Base-by-base conservation (phyloP, 257 asterid species). In the Ajuga chamaepitys region DNA sequence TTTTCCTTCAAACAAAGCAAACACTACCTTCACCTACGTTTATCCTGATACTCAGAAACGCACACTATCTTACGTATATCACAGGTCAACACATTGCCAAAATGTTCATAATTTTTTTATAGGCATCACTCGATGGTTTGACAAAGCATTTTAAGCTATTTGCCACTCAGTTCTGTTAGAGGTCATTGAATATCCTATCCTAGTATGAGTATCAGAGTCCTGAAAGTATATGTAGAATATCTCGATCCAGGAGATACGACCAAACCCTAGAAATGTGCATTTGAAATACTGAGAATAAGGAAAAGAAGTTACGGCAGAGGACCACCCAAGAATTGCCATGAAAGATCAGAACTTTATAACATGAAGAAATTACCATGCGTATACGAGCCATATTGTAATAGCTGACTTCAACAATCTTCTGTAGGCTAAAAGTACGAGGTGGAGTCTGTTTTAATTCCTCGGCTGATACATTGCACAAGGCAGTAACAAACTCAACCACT, bases 311-410 rank as follows among this genome's bases (percentile, higher is more conserved):
- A 61, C 62, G 37, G 12, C 25, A 37, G 18, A 26, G 52, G 45
- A 73, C 13, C 45, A 58, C 44, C 71, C 54, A 47, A 55, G 42
- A 56, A 65, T 41, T 17, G 41, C 30, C 38, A n/a, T 25, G 28
- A 59, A 62, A 12, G 9, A 55, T 11, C 14, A 64, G 58, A 68
- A 65, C 59, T 70, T 46, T 46, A 52, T 47, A 73, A 54, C 68
- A 22, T 58, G 68, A 67, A 70, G 79, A 70, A 59, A 62, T 94
- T 94, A 94, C 99, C 99, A 94, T 82, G 50, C 86, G 86, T 72
- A 94, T 86, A 41, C 99, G 99, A 81, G 86, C 82, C 96, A 90
- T 90, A 76, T 90, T 94, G 84, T 87, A 87, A 78, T 94, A 94
- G 86, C 99, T 94, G 68, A 86, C 83, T 73, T 86, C 99, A 71